phyloP scores from a whole-genome alignment of 805 yeast genomes.

The Candida schatavii region DNA sequence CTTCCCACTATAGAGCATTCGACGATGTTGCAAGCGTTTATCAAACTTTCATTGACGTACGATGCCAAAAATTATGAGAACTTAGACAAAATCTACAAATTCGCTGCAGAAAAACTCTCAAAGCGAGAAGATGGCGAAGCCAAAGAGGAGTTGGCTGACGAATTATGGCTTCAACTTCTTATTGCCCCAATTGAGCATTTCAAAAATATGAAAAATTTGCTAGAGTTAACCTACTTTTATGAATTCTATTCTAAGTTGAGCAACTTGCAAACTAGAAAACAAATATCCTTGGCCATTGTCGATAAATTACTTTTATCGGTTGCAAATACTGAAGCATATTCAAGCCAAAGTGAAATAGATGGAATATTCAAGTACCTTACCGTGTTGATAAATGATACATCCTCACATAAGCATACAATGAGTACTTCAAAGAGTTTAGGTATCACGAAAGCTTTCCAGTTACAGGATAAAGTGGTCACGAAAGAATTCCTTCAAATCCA shows the following conservation, averaged over 20 bases:
- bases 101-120: constrained; percentile 44
- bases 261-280: constrained; percentile 48
- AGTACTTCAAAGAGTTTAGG: constrained; percentile 42
- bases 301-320: constrained; percentile 47
- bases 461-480: constrained; percentile 24
- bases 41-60: constrained; percentile 61
- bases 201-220: constrained; percentile 36
- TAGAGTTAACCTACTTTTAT: constrained; percentile 48
- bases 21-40: constrained; percentile 60
- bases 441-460: constrained; percentile 28
- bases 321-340: constrained; percentile 16
- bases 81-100: constrained; percentile 59
- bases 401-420: constrained; percentile 13
- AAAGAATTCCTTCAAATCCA: constrained; percentile 45
- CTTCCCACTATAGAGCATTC: constrained; percentile 66
- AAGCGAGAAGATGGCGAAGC: constrained; percentile 7
- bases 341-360: constrained; percentile 47
- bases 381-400: constrained; percentile 47
- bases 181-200: constrained; percentile 48
- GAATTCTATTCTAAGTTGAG: constrained; percentile 52
- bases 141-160: constrained; percentile 22
- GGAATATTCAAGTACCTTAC: constrained; percentile 58
- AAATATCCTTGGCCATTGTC: constrained; percentile 60
- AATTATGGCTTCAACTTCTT: constrained; percentile 45
- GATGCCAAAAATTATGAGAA: constrained; percentile 61